These are phyloP conservation scores for Cyclotella baltica DNA, from an alignment of 108 stramenopile species.

Conservation along the genomic window DNA sequence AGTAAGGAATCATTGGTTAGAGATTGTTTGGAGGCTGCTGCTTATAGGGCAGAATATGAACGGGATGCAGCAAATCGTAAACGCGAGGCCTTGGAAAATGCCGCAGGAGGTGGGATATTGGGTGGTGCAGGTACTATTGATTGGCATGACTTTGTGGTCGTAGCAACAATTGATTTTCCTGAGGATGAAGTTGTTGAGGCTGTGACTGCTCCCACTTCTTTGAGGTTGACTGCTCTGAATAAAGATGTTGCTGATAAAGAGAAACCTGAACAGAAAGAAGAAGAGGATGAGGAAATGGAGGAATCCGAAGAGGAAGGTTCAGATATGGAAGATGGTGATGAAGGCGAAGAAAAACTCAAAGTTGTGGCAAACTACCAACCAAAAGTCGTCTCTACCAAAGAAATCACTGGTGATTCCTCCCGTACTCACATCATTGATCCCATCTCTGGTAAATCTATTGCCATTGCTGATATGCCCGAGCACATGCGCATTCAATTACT, in stretches of 20 bases:
- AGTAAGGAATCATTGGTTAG: constrained; percentile 5
- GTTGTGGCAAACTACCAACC: constrained; percentile 93
- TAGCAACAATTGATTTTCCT: constrained; percentile 97
- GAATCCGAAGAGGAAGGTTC: constrained; percentile 45
- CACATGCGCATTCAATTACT: constrained; percentile 98
- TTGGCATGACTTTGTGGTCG: constrained; percentile 99
- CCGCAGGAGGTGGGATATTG: constrained; percentile 55
- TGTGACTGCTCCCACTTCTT: constrained; percentile 80
- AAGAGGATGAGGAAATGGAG: constrained; percentile 43
- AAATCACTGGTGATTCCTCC: constrained; percentile 52
- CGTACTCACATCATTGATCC: constrained; percentile 91
- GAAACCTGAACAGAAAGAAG: constrained; percentile 9
- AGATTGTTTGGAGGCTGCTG: constrained; percentile 66
- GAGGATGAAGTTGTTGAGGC: constrained; percentile 85
- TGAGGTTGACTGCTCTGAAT: constrained; percentile 47
- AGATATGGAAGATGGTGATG: constrained; percentile 84
- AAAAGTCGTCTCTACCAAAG: constrained; percentile 84
- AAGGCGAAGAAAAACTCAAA: constrained; percentile 82
- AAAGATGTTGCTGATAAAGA: constrained; percentile 28
- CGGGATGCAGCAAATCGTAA: constrained; percentile 77
- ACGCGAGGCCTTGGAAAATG: constrained; percentile 66
- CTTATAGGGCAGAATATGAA: constrained; percentile 85
- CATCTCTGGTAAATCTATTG: constrained; percentile 89
- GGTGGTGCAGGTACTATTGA: constrained; percentile 81
- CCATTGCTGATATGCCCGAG: constrained; percentile 89